Base-by-base conservation (phyloP, 306 rosid species). In the Cajanus cajan region DNA sequence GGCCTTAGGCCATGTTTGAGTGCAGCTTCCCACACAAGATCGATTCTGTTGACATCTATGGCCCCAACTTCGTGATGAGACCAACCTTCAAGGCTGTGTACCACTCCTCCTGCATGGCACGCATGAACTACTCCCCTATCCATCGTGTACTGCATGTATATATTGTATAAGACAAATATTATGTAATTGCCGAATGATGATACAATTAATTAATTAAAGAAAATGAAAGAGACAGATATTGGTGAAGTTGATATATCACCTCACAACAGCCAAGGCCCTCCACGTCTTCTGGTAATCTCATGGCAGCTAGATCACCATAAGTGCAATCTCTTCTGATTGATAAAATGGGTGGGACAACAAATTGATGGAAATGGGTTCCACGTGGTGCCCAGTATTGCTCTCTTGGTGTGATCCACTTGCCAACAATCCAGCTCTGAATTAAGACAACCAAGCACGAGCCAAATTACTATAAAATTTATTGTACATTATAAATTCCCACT, bases 51-150 rank as follows among this genome's bases (percentile, higher is more conserved):
- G 5, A 96, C 98, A 41, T 96, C 98, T 37, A 96, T 9, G 19
- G 97, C 98, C 12, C 97, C 98, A 40, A 96, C 99, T 86, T 96
- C 99, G 11, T 93, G 96, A 83, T 96, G 98, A 44, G 78, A 80
- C 98, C 98, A 96, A 14, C 98, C 97, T 88, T 93, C 97, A 6
- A 96, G 86, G 11, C 78, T 55, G 78, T 96, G 99, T 51, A 96
- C 94, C 71, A 96, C 98, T 8, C 99, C 99, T 8, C 99, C 99
- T 3, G 98, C 99, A 83, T 96, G 99, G 71, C 99, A 96, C 7
- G 99, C 99, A 43, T 96, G 98, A 13, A 96, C 99, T 0, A 96
- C 97, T 76, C 99, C 99, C 41, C 99, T 89, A 0, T 79, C 96
- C 99, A 96, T 96, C 6, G 98, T 89, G 83, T 96, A 93, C 99